Evolutionary conservation across 306 rosid genomes (phyloP), one percentile per base, ranked within the genome.

Genomic region (Hylodesmum podocarpum): DNA sequence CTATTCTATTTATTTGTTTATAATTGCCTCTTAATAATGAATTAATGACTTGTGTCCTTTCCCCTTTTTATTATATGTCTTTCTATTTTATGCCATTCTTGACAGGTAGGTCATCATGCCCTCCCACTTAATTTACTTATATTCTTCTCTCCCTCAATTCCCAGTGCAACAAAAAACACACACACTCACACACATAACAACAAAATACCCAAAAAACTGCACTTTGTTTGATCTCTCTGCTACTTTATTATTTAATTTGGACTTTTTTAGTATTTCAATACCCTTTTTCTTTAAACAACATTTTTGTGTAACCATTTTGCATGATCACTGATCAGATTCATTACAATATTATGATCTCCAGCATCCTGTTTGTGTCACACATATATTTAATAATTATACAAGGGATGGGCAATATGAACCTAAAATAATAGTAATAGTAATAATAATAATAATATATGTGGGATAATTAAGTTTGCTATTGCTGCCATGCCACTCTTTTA

Each of bases 91-190:
- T 44, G 70, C 72, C 77, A 81, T 81, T 79, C 84, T 82, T 79
- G 92, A 86, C 94, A 89, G 94, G 84, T 87, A 87, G 83, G 73
- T 84, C 94, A 89, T 91, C 77, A 89, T 87, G 91, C 92, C 86
- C 76, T 72, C 80, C 97, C 94, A 89, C 94, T 91, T 86, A 71
- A 59, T 66, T 71, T 77, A 77, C 13, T 71, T 78, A 72, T 84
- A 72, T 77, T 82, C 79, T 72, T 54, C 73, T 77, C 72, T 73
- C 46, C 72, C 67, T 81, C 44, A 49, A 61, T 86, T 79, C 87
- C 80, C 76, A 61, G 41, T 43, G 77, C 74, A 78, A 51, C 73
- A 68, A 75, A 68, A 29, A 31, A 61, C 3, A 33, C 3, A 33
- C 36, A 33, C 36, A 3, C 36, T 73, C n/a, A 41, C 24, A 39